Percentiles rank a stretch among this genome's conserved stretches.
Evolutionary conservation across 305 asterid species (phyloP).

Genomic region (Nicotiana rustica): DNA sequence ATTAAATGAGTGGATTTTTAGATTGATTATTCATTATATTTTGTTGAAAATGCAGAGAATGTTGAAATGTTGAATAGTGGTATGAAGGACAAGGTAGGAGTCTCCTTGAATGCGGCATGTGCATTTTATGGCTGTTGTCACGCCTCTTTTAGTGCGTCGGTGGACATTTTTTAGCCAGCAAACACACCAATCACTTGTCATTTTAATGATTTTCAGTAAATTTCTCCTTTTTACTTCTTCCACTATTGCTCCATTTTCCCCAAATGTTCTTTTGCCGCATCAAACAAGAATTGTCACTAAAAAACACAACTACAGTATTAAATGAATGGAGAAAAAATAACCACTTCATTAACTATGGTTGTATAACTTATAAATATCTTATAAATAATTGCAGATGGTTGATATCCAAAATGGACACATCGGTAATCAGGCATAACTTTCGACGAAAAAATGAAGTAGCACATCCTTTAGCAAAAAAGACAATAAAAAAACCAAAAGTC

Average conservation of each 20-base stretch:
- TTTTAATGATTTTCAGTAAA: slow-evolving; percentile 38
- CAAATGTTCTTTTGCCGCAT: neutral
- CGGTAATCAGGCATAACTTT: too few species aligned
- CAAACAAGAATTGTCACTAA: neutral
- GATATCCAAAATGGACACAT: too few species aligned
- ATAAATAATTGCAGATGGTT: too few species aligned
- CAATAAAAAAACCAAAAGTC: too few species aligned
- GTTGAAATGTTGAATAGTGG: neutral
- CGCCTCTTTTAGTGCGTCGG: slow-evolving; percentile 32
- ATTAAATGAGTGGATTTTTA: too few species aligned
- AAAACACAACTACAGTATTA: too few species aligned
- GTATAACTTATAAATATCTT: too few species aligned
- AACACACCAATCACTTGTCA: slow-evolving; percentile 27
- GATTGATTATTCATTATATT: too few species aligned
- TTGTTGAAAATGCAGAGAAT: neutral
- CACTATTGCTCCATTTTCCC: neutral
- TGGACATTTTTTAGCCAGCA: slow-evolving; percentile 36
- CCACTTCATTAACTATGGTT: too few species aligned
- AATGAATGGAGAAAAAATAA: too few species aligned
- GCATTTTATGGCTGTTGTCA: slow-evolving; percentile 18
- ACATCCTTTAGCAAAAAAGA: too few species aligned
- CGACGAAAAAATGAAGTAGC: too few species aligned
- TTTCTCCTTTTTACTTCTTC: neutral
- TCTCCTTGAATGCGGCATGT: slow-evolving; percentile 38
- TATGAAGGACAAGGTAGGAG: neutral